Evolutionary conservation across 2,329 filamentous ascomycete species (phyloP).

Genomic region (Fusarium sp.): DNA sequence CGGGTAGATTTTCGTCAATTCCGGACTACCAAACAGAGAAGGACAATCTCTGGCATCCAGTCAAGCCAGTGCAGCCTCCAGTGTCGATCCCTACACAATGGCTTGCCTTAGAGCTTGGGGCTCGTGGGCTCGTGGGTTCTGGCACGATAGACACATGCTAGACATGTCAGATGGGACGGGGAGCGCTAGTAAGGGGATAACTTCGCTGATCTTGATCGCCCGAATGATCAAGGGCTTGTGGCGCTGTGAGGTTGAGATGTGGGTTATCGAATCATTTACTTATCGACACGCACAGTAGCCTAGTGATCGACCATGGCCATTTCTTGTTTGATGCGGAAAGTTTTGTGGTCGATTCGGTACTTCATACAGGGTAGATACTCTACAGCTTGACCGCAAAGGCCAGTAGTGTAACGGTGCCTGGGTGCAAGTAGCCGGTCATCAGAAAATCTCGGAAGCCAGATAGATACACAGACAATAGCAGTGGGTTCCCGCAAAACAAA

Average conservation of each 20-base stretch:
- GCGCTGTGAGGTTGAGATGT: conserved; percentile 14
- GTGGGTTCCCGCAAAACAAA: conserved; percentile 23
- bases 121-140: conserved; percentile 39
- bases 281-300: conserved; percentile 2
- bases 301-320: neutral
- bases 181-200: conserved; percentile 37
- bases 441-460: conserved; percentile 7
- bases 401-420: conserved; percentile 24
- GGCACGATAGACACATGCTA: conserved; percentile 42
- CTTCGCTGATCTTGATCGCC: conserved; percentile 41
- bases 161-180: conserved; percentile 41
- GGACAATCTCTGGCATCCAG: conserved; percentile 5
- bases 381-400: neutral
- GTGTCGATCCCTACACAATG: conserved; percentile 35
- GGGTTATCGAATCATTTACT: conserved; percentile 30
- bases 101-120: conserved; percentile 37
- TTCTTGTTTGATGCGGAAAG: conserved; percentile 2
- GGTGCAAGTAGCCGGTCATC: conserved; percentile 17
- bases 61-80: conserved; percentile 23
- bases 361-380: conserved; percentile 1
- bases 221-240: conserved; percentile 3
- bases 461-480: conserved; percentile 11
- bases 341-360: neutral
- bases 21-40: neutral
- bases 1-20: neutral